Evolutionary conservation across 202 grass and related monocot genomes (phyloP).

Genomic region (Brachypodium distachyon): DNA sequence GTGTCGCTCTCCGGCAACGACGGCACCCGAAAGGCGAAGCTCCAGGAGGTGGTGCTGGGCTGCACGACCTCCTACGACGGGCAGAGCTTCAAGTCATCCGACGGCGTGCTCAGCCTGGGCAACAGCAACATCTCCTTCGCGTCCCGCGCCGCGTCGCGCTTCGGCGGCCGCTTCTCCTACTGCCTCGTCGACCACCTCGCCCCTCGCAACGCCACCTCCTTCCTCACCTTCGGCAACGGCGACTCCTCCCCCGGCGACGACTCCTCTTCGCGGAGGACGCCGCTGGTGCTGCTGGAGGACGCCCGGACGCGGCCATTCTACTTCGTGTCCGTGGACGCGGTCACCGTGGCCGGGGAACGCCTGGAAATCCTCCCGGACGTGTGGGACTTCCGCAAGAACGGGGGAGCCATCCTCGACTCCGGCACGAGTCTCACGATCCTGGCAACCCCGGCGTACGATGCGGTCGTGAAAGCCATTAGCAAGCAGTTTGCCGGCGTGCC

Average conservation of each 20-base stretch:
- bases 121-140: constrained; percentile 84
- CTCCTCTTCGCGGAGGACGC: constrained; percentile 16
- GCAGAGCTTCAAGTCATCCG: constrained; percentile 51
- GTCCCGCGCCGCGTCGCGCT: constrained; percentile 50
- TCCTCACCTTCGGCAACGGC: constrained; percentile 61
- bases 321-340: constrained; percentile 33
- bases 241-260: background rate
- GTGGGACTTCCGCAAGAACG: constrained; percentile 51
- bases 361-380: constrained; percentile 41
- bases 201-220: constrained; percentile 72
- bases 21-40: constrained; percentile 28
- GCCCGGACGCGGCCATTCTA: constrained; percentile 56
- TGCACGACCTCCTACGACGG: constrained; percentile 59
- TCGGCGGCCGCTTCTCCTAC: constrained; percentile 83
- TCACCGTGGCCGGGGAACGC: constrained; percentile 43
- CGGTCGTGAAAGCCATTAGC: constrained; percentile 45
- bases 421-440: constrained; percentile 73
- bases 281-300: constrained; percentile 59
- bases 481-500: constrained; percentile 29
- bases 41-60: constrained; percentile 58
- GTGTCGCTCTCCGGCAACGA: constrained; percentile 29
- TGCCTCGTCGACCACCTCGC: constrained; percentile 95
- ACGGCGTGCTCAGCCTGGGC: constrained; percentile 88
- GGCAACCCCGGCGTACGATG: constrained; percentile 55
- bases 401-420: constrained; percentile 91